Evolutionary conservation across 768 basidiomycete species (phyloP), one percentile per base, ranked within the genome.

Genomic region (Gyrodon lividus): DNA sequence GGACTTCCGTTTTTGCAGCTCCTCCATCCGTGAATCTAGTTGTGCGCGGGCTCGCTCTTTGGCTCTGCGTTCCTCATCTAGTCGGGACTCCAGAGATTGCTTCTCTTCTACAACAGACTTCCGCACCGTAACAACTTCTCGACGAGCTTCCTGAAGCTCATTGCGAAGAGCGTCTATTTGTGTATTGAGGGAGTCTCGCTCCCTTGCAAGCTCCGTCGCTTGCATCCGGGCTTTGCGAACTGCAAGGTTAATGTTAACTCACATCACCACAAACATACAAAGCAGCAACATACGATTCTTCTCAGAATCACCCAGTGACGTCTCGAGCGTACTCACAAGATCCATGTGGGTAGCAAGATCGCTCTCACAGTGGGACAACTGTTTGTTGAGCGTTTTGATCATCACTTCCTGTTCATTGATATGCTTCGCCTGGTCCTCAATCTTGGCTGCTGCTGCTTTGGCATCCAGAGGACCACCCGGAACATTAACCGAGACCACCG

Each of bases 221-320:
- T 95, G 93, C 84, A 92, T 87, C 33, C 93, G 89, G 6, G 92
- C 88, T 71, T 96, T 96, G 54, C 94, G 89, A 49, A 96, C 90
- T 93, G 61, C 30, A 49, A 26, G 28, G 38, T 43, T 39, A 43
- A 49, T 35, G 53, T 58, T 42, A 52, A 56, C 43, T 26, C 20
- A 19, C 52, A 39, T 43, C 9, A 44, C 37, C 31, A 26, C n/a
- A 40, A 43, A 20, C 41, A 46, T 40, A 26, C 22, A 22, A 52
- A 47, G 42, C 50, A 31, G 47, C 12, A 54, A 82, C 91, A 72
- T 70, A 93, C 92, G 75, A 63, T 93, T 94, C 69, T 96, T 92
- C 74, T 96, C 94, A 19, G 91, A 90, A 61, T 96, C 93, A 44
- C 88, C 87, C 13, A 96, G 77, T 6, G 90, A 92, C 39, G 85